phyloP scores from a whole-genome alignment of 2,329 filamentous ascomycete genomes.

The Calonectria fujianensis region DNA sequence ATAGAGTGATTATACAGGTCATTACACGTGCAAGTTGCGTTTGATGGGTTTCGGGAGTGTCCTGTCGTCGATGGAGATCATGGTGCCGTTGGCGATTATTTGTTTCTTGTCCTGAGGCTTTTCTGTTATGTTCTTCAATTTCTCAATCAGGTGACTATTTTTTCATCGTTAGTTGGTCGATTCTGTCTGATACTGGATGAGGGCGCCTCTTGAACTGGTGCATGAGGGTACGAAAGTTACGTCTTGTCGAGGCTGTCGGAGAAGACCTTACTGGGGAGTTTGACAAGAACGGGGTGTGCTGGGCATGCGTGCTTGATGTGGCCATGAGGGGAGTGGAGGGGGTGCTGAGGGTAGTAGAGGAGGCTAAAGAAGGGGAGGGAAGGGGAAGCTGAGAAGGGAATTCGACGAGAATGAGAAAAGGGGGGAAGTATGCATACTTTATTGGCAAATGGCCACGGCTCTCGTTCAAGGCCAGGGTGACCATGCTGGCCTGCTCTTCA shows the following conservation, averaged over 20 bases:
- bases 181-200: conserved; percentile 54
- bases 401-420: conserved; percentile 58
- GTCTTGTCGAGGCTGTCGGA: conserved; percentile 46
- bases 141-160: conserved; percentile 73
- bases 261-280: conserved; percentile 32
- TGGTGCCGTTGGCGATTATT: conserved; percentile 56
- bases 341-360: conserved; percentile 7
- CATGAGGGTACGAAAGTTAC: conserved; percentile 52
- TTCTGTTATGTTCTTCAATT: conserved; percentile 69
- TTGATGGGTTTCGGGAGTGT: conserved; percentile 67
- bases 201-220: conserved; percentile 54
- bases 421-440: conserved; percentile 69
- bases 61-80: conserved; percentile 57
- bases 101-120: conserved; percentile 59
- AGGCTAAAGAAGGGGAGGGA: conserved; percentile 28
- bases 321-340: conserved; percentile 21
- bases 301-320: conserved; percentile 19
- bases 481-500: conserved; percentile 71
- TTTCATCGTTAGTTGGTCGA: conserved; percentile 57
- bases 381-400: conserved; percentile 43
- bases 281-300: background rate
- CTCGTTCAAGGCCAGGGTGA: conserved; percentile 73
- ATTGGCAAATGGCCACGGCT: conserved; percentile 74
- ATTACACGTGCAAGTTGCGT: conserved; percentile 57
- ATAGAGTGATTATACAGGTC: background rate